Conservation (phyloP, 164 flowering plant genomes). For the Euptelea pleiosperma region DNA sequence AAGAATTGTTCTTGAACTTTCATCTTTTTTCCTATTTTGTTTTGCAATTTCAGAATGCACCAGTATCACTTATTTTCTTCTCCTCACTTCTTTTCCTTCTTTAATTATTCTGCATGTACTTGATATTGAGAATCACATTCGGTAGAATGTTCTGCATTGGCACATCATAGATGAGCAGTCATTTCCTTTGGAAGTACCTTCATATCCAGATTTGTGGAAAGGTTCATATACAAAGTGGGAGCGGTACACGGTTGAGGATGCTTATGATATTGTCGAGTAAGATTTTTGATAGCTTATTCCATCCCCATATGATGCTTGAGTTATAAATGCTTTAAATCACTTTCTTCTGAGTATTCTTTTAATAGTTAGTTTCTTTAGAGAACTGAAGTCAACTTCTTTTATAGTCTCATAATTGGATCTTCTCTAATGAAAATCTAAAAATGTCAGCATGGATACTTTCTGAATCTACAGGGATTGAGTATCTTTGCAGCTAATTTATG, state of each 20-base stretch:
- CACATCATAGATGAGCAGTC: conserved; percentile 93
- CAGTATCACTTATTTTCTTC: conserved; percentile 4
- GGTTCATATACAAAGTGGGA: conserved; percentile 95
- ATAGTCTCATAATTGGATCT: neutral
- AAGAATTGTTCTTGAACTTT: conserved; percentile 28
- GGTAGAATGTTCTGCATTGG: conserved; percentile 99
- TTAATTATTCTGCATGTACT: conserved; percentile 17
- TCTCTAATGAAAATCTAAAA: no score
- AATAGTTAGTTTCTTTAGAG: no score
- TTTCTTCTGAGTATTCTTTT: conserved; percentile 1
- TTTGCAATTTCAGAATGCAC: conserved; percentile 1
- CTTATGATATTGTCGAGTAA: conserved; percentile 83
- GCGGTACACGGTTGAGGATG: conserved; percentile 90
- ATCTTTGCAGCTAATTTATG: no score
- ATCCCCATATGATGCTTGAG: neutral
- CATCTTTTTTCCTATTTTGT: neutral
- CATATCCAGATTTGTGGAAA: conserved; percentile 87
- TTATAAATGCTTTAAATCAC: neutral
- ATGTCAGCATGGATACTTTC: no score
- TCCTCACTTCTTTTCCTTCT: conserved; percentile 7
- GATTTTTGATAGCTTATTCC: conserved; percentile 15
- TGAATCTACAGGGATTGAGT: no score
- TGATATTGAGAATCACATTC: conserved; percentile 43
- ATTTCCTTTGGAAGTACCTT: conserved; percentile 85
- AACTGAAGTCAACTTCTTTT: neutral